A percentile compares a stretch with the other conserved stretches of the same genome.
Evolutionary conservation across 2,329 filamentous ascomycete genomes (phyloP).

Genomic region (Colletotrichum sp.): DNA sequence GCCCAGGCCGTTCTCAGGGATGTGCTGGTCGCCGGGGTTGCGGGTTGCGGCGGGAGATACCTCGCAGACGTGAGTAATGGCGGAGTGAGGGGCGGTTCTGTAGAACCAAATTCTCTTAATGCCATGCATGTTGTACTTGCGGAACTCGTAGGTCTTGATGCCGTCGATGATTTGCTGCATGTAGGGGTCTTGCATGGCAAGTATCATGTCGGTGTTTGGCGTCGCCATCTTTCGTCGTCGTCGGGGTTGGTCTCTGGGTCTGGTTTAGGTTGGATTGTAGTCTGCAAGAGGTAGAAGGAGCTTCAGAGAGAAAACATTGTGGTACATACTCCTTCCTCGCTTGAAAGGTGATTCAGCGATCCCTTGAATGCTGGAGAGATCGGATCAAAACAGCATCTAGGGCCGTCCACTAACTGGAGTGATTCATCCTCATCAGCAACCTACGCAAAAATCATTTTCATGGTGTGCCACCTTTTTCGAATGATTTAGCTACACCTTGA

Average conservation of each 20-base stretch:
- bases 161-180: conserved; percentile 29
- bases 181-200: neutral
- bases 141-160: conserved; percentile 30
- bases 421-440: neutral
- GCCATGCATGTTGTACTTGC: conserved; percentile 28
- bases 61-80: conserved; percentile 29
- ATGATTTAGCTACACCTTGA: neutral
- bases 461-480: neutral
- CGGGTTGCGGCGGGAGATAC: conserved; percentile 22
- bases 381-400: neutral
- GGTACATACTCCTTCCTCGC: neutral
- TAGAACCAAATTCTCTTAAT: conserved; percentile 30
- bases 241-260: neutral
- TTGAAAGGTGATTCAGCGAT: neutral
- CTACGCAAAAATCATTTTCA: neutral
- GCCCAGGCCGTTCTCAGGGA: conserved; percentile 25
- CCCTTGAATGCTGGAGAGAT: neutral
- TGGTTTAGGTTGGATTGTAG: neutral
- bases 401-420: neutral
- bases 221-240: neutral
- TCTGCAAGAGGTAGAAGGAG: neutral
- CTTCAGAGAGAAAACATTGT: neutral
- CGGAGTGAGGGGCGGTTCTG: conserved; percentile 28
- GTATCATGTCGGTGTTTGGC: neutral
- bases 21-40: conserved; percentile 10